These are phyloP conservation scores for Castanea mollissima DNA, from an alignment of 306 rosid genomes.

Conservation along the genomic window DNA sequence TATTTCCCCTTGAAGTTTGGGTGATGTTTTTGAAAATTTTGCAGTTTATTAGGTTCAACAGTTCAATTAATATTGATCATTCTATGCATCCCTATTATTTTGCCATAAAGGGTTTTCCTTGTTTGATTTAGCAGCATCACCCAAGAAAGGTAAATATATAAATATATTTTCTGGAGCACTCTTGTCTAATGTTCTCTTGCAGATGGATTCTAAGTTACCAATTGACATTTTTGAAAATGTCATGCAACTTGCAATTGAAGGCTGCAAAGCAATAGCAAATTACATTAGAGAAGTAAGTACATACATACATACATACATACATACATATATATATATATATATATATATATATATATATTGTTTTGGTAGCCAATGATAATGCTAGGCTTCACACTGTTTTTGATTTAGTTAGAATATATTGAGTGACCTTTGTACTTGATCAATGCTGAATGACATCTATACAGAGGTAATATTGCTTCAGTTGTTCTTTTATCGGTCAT, in stretches of 20 bases:
- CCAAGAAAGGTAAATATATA: not conserved
- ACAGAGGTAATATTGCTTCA: no score
- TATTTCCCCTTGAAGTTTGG: not conserved
- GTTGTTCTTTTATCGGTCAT: no score
- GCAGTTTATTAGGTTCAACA: not conserved
- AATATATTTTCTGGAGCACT: not conserved
- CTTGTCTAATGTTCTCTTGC: slow-evolving; percentile 19
- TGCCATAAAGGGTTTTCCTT: not conserved
- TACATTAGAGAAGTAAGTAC: slow-evolving; percentile 69
- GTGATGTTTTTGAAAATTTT: not conserved
- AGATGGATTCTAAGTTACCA: slow-evolving; percentile 94
- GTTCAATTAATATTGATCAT: not conserved
- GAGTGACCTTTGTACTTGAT: no score
- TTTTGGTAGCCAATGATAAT: no score
- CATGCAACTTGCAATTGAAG: slow-evolving; percentile 86
- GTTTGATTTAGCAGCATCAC: not conserved
- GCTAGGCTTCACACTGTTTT: no score
- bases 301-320: no score
- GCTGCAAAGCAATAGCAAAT: slow-evolving; percentile 92
- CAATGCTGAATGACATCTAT: no score
- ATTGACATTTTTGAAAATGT: slow-evolving; percentile 80
- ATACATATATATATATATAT: no score
- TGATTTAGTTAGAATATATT: no score
- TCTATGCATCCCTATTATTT: not conserved
- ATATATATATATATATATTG: not conserved